Base-by-base conservation (phyloP, 2,329 filamentous ascomycete species). In the Remersonia thermophila region DNA sequence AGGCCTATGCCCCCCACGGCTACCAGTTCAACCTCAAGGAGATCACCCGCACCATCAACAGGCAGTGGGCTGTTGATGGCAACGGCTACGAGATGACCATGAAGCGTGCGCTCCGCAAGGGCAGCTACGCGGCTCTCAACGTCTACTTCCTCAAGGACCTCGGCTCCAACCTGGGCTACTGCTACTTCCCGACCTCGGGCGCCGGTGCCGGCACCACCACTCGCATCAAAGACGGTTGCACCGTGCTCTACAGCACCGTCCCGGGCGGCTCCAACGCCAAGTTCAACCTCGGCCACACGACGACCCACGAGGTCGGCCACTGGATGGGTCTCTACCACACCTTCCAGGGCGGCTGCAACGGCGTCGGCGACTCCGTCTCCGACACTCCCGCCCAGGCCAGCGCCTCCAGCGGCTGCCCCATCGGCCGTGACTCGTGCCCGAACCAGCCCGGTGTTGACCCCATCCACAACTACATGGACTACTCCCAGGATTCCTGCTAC, bases 241-340 rank as follows among this genome's bases (percentile, higher is more conserved):
- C 47, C 31, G 46, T 57, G 27, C 39, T 51, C 16, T 48, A 43
- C n/a, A 34, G 30, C 27, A 50, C 49, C 16, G 45, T 56, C n/a
- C 54, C 55, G n/a, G 55, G 55, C 16, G 52, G 52, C 23, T 39
- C 42, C 16, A 7, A 35, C 11, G 42, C 49, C 17, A 51, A 50
- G 44, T 57, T 49, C 48, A 57, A 63, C 45, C 49, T 55, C 7
- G 62, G 62, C 36, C 46, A 55, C 40, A 61, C 58, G 29, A 51
- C 47, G 12, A 55, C 55, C 20, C 60, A 63, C 48, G 62, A 65
- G 50, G 47, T 58, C 16, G 62, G 62, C 4, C 61, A 65, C 47
- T 65, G 60, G 61, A 56, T 65, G 39, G 60, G 61, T 33, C 52
- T 65, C 13, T 56, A 56, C 45, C 62, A 65, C 45, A 63, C 60